A percentile compares a stretch with the other conserved stretches of the same genome.
These are phyloP conservation scores for Helianthus tuberosus DNA, from an alignment of 129 eudicot genomes.

Conservation along the genomic window DNA sequence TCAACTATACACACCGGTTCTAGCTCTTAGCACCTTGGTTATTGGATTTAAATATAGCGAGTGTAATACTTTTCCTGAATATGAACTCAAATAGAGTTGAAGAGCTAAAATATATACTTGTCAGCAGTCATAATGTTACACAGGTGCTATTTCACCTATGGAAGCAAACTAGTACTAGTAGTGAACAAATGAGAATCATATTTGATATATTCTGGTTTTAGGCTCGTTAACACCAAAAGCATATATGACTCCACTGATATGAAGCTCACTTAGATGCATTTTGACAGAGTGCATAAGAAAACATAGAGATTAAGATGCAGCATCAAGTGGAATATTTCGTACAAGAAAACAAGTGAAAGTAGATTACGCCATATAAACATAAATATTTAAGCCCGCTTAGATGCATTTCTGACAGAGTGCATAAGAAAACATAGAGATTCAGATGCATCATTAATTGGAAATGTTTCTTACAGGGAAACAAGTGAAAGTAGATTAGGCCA, in stretches of 20 bases:
- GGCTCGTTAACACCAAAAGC: slow-evolving; percentile 21
- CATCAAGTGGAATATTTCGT: no score
- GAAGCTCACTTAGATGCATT: not conserved
- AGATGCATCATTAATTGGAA: slow-evolving; percentile 1
- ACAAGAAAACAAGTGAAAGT: no score
- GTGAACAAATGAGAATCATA: not conserved
- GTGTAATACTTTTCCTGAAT: no score
- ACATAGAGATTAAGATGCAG: no score
- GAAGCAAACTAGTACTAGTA: slow-evolving; percentile 4
- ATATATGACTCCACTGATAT: slow-evolving; percentile 20
- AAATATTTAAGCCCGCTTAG: no score
- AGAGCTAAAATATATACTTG: no score
- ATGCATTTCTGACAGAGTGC: slow-evolving; percentile 18
- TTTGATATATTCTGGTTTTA: slow-evolving; percentile 14
- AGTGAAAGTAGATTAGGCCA: slow-evolving; percentile 10
- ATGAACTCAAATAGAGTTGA: no score
- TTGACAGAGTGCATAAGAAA: no score
- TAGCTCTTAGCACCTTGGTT: slow-evolving; percentile 20
- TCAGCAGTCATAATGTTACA: slow-evolving; percentile 5
- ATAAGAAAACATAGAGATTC: not conserved
- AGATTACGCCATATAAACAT: no score
- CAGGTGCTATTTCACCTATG: slow-evolving; percentile 3
- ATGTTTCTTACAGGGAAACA: slow-evolving; percentile 9
- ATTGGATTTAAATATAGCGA: not conserved
- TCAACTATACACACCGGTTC: slow-evolving; percentile 18